Conservation (phyloP, 306 rosid species). For the Trifolium repens region DNA sequence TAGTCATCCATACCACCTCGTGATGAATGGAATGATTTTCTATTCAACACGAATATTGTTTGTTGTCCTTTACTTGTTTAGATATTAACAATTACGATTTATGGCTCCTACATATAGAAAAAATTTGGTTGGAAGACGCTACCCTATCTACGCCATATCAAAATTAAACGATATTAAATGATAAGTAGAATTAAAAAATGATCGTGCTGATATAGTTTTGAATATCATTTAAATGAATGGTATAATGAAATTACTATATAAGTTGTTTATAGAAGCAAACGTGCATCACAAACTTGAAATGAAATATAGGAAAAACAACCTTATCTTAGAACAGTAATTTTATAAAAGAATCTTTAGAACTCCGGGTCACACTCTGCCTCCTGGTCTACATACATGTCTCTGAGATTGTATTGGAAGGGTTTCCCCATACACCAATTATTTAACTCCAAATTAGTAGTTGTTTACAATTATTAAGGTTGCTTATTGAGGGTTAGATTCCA, state of each 20-base stretch:
- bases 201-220: background rate
- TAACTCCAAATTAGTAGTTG: slow-evolving; percentile 4
- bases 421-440: slow-evolving; percentile 40
- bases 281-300: slow-evolving; percentile 23
- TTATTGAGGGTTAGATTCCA: background rate
- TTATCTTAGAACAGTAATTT: slow-evolving; percentile 52
- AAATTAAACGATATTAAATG: too few species aligned
- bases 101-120: too few species aligned
- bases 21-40: too few species aligned
- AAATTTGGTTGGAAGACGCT: too few species aligned
- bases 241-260: background rate
- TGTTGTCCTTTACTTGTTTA: too few species aligned
- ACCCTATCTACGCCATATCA: too few species aligned
- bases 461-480: slow-evolving; percentile 35
- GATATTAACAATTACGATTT: too few species aligned
- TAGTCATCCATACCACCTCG: too few species aligned
- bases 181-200: background rate
- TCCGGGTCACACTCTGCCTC: slow-evolving; percentile 66
- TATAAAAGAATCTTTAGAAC: slow-evolving; percentile 63
- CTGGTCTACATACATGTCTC: slow-evolving; percentile 70
- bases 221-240: background rate
- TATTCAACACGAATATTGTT: too few species aligned
- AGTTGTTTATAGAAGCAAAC: background rate
- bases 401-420: slow-evolving; percentile 49
- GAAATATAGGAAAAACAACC: slow-evolving; percentile 31